phyloP scores from a whole-genome alignment of 1,284 basidiomycete species.

The Heterobasidion occidentale region DNA sequence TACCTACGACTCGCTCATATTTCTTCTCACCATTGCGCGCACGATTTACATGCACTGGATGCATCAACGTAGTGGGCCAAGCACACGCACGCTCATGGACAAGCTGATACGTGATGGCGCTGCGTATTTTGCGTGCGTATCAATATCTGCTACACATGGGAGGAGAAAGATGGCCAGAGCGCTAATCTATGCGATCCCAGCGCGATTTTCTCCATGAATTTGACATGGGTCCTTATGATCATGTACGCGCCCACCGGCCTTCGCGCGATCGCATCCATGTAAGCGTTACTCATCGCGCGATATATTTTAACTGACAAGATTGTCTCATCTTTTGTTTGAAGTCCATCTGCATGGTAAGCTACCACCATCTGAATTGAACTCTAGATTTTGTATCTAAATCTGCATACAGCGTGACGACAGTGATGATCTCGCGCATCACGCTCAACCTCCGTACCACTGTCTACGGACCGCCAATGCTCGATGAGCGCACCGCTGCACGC shows the following conservation, averaged over 20 bases:
- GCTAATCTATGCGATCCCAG: slow-evolving; percentile 3
- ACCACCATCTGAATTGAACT: background rate
- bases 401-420: slow-evolving; percentile 8
- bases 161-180: background rate
- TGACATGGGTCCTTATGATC: slow-evolving; percentile 14
- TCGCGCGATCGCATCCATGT: slow-evolving; percentile 11
- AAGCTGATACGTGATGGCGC: slow-evolving; percentile 10
- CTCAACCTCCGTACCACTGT: slow-evolving; percentile 12
- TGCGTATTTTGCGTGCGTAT: slow-evolving; percentile 11
- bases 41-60: slow-evolving; percentile 12
- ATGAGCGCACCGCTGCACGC: slow-evolving; percentile 5
- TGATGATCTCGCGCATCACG: slow-evolving; percentile 12
- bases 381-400: background rate
- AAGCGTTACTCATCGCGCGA: background rate
- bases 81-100: slow-evolving; percentile 5
- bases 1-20: slow-evolving; percentile 10
- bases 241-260: slow-evolving; percentile 12
- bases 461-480: slow-evolving; percentile 6
- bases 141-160: background rate
- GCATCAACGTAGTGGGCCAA: background rate
- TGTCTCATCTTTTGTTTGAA: background rate
- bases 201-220: slow-evolving; percentile 12
- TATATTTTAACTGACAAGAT: background rate
- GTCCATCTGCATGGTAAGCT: slow-evolving; percentile 11
- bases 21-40: slow-evolving; percentile 11